phyloP scores from a whole-genome alignment of 106 monocot species.

The Platanthera guangdongensis region DNA sequence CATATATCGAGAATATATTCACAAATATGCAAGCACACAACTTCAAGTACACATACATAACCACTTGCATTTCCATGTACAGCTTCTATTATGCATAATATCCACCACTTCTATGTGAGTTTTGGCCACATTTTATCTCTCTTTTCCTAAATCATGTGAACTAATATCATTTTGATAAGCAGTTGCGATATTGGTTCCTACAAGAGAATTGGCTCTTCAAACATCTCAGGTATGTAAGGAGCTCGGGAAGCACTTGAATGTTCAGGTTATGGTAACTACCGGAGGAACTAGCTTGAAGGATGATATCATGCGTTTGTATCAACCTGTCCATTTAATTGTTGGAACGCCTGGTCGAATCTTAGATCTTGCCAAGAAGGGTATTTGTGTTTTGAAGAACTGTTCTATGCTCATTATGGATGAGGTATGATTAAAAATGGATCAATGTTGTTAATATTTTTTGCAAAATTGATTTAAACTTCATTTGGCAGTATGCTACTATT shows the following conservation, averaged over 20 bases:
- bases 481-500: too few species aligned
- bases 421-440: conserved; percentile 24
- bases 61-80: too few species aligned
- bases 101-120: too few species aligned
- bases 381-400: conserved; percentile 69
- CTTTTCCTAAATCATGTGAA: too few species aligned
- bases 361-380: conserved; percentile 78
- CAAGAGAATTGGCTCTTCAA: conserved; percentile 79
- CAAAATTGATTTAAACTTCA: too few species aligned
- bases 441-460: too few species aligned
- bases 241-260: conserved; percentile 40
- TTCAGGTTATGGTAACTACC: too few species aligned
- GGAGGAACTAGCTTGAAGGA: conserved; percentile 80
- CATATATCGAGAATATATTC: too few species aligned
- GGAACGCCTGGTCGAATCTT: conserved; percentile 88
- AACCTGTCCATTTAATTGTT: conserved; percentile 83
- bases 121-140: too few species aligned
- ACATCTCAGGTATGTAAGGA: conserved; percentile 94
- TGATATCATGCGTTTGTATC: conserved; percentile 85
- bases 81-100: too few species aligned
- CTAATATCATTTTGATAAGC: neutral
- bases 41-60: too few species aligned
- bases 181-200: conserved; percentile 93
- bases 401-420: conserved; percentile 89
- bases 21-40: too few species aligned